Evolutionary conservation across 2,329 filamentous ascomycete species (phyloP), one percentile per base, ranked within the genome.

Genomic region (Sporothrix mexicana): DNA sequence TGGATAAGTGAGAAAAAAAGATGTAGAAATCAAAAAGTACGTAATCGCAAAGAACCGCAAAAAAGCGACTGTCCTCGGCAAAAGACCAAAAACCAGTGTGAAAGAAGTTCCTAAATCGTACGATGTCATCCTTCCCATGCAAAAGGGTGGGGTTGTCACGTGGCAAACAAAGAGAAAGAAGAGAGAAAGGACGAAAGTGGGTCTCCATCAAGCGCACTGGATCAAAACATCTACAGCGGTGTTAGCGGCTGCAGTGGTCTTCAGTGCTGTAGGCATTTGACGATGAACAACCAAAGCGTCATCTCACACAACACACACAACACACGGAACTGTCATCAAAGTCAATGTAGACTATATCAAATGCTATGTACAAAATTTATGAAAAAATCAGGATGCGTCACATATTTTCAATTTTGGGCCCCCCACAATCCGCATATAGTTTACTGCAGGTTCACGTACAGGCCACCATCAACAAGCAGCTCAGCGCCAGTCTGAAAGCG

Each of bases 391-490:
- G 13, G 36, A 6, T 17, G 3, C n/a, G 15, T 67, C 70, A 47
- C 61, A 64, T 67, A 30, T 57, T 66, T 66, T n/a, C n/a, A n/a
- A n/a, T n/a, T n/a, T n/a, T n/a, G n/a, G n/a, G n/a, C n/a, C n/a
- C n/a, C n/a, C n/a, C n/a, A n/a, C n/a, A n/a, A n/a, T n/a, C n/a
- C n/a, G n/a, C n/a, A n/a, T n/a, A n/a, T n/a, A n/a, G n/a, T n/a
- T 49, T 72, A 77, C 77, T 92, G 90, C 75, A 93, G 81, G 80
- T 93, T 92, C 5, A 93, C 91, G 82, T 91, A 94, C 73, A 92
- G 80, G 0, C 91, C 92, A 10, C 92, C 92, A 81, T 94, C 92
- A 10, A 93, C 92, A 55, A 94, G 80, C 71, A 94, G 76, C 79
- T 93, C 90, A 10, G 91, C 88, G 0, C 91, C 91, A 74, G 87